Conservation (phyloP, 2,329 filamentous ascomycete genomes). For the Fusarium chuoi region DNA sequence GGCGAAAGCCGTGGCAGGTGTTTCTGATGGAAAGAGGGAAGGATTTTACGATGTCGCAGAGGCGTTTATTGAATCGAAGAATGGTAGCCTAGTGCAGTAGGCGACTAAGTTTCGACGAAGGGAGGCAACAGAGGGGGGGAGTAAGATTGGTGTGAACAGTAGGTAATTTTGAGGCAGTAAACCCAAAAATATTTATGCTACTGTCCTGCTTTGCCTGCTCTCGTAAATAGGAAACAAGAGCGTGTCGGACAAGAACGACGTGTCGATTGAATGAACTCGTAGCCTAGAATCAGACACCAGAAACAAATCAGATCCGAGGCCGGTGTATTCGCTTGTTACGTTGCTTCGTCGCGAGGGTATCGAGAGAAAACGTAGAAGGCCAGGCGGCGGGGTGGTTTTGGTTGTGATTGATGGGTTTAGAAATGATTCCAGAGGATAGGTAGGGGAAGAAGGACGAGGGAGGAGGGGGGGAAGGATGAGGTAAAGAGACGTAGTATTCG, state of each 20-base stretch:
- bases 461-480: background rate
- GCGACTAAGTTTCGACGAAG: slow-evolving; percentile 27
- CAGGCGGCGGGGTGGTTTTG: slow-evolving; percentile 23
- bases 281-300: background rate
- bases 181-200: slow-evolving; percentile 5
- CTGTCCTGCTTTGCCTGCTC: slow-evolving; percentile 2
- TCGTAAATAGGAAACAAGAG: slow-evolving; percentile 14
- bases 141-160: slow-evolving; percentile 18
- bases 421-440: slow-evolving; percentile 5
- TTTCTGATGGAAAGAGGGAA: slow-evolving; percentile 13
- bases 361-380: slow-evolving; percentile 23
- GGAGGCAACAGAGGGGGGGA: slow-evolving; percentile 2
- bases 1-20: slow-evolving; percentile 6
- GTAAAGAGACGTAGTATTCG: background rate
- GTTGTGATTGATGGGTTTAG: slow-evolving; percentile 13
- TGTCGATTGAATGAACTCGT: slow-evolving; percentile 24
- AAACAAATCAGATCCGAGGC: slow-evolving; percentile 11
- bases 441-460: slow-evolving; percentile 18
- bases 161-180: slow-evolving; percentile 33
- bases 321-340: slow-evolving; percentile 17
- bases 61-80: slow-evolving; percentile 27
- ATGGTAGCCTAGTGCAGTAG: slow-evolving; percentile 29
- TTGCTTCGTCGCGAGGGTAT: slow-evolving; percentile 29
- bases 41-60: slow-evolving; percentile 19
- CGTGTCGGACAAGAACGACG: slow-evolving; percentile 16